Percentiles rank a stretch among this genome's conserved stretches.
These are phyloP conservation scores for Paraconiothyrium brasiliense DNA, from an alignment of 2,329 filamentous ascomycete species.

Conservation along the genomic window DNA sequence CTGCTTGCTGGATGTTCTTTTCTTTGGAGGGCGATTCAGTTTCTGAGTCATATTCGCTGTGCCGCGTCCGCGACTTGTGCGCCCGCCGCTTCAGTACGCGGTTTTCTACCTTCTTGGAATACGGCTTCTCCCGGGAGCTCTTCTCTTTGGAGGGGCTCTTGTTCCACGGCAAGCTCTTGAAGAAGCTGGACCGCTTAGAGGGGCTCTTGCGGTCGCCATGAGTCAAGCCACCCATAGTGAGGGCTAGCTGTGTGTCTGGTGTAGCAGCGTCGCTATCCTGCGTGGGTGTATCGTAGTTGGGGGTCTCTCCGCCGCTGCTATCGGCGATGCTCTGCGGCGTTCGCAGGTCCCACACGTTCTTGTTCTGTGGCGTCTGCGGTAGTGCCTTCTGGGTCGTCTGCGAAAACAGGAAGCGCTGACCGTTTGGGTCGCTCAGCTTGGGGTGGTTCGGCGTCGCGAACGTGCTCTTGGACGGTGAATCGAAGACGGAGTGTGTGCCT, in stretches of 20 bases:
- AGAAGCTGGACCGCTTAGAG: slow-evolving; percentile 41
- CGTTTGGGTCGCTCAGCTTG: slow-evolving; percentile 60
- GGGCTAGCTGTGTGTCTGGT: slow-evolving; percentile 49
- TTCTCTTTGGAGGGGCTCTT: slow-evolving; percentile 53
- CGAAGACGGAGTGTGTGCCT: slow-evolving; percentile 51
- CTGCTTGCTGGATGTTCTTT: slow-evolving; percentile 15
- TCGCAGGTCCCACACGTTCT: slow-evolving; percentile 46
- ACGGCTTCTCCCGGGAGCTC: slow-evolving; percentile 43
- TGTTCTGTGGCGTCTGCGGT: slow-evolving; percentile 46
- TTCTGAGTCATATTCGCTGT: slow-evolving; percentile 41
- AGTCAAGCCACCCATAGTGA: slow-evolving; percentile 38
- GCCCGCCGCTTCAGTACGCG: slow-evolving; percentile 48
- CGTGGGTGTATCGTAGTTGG: slow-evolving; percentile 52
- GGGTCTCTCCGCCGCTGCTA: slow-evolving; percentile 61
- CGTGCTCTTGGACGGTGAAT: slow-evolving; percentile 59
- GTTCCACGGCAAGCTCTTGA: slow-evolving; percentile 38
- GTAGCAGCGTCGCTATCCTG: slow-evolving; percentile 55
- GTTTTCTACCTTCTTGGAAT: slow-evolving; percentile 51
- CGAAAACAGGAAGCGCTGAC: slow-evolving; percentile 60
- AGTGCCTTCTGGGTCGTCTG: slow-evolving; percentile 52
- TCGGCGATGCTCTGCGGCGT: slow-evolving; percentile 50
- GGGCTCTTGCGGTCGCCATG: slow-evolving; percentile 43
- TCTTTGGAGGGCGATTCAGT: slow-evolving; percentile 19
- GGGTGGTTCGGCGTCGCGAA: slow-evolving; percentile 51
- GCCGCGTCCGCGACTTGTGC: slow-evolving; percentile 35